Conservation (phyloP, 768 basidiomycete species). For the Saitozyma podzolica region DNA sequence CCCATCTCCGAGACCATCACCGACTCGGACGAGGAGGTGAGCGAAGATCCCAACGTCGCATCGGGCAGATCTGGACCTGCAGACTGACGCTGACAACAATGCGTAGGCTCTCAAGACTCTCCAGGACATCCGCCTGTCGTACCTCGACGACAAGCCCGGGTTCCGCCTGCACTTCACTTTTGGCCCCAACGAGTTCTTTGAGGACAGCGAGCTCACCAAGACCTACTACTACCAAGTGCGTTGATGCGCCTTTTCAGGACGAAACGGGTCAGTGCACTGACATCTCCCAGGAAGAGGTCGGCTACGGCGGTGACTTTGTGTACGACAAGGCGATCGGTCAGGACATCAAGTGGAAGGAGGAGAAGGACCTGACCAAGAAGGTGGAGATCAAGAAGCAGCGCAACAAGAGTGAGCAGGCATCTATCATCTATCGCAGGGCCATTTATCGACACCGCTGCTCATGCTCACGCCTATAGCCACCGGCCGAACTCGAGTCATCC, state of each 20-base stretch:
- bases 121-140: conserved; percentile 74
- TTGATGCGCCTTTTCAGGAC: conserved; percentile 48
- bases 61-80: neutral
- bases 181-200: conserved; percentile 79
- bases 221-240: conserved; percentile 76
- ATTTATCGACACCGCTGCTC: neutral
- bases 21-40: conserved; percentile 72
- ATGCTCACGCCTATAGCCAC: conserved; percentile 49
- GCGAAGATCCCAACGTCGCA: conserved; percentile 5
- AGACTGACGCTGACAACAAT: conserved; percentile 4
- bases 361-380: conserved; percentile 95
- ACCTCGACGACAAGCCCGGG: conserved; percentile 66
- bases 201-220: conserved; percentile 79
- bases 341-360: conserved; percentile 95
- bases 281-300: conserved; percentile 65
- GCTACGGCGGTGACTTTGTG: conserved; percentile 94
- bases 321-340: conserved; percentile 92
- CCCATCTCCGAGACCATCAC: conserved; percentile 85
- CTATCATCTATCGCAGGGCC: neutral
- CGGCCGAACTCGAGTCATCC: conserved; percentile 57
- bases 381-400: conserved; percentile 99
- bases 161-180: conserved; percentile 89
- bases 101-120: conserved; percentile 75
- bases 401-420: conserved; percentile 78
- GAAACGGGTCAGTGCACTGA: conserved; percentile 1